Evolutionary conservation across 2,329 filamentous ascomycete species (phyloP).

Genomic region (Claviceps fusiformis): DNA sequence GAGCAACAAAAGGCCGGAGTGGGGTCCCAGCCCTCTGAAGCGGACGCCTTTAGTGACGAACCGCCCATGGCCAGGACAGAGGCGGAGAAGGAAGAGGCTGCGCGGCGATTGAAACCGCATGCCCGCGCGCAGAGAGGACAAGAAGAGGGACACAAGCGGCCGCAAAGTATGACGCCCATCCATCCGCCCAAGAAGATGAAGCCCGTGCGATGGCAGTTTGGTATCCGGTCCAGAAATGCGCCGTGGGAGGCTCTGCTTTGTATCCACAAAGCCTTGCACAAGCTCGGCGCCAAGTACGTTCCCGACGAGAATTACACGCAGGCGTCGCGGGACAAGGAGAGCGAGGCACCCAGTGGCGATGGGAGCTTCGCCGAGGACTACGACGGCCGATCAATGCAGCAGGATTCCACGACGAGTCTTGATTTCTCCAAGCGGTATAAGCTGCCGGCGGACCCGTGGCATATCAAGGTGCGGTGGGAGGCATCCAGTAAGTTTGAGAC

Average conservation of each 20-base stretch:
- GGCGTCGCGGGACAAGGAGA: constrained; percentile 26
- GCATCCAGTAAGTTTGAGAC: constrained; percentile 57
- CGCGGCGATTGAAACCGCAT: constrained; percentile 73
- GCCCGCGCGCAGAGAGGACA: constrained; percentile 56
- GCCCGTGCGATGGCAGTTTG: constrained; percentile 93
- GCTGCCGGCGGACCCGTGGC: constrained; percentile 89
- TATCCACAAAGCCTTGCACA: constrained; percentile 81
- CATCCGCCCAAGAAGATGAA: constrained; percentile 56
- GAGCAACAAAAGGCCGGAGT: constrained; percentile 49
- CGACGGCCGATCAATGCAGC: constrained; percentile 19
- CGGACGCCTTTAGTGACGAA: constrained; percentile 33
- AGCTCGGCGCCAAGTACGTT: constrained; percentile 83
- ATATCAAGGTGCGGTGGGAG: constrained; percentile 78
- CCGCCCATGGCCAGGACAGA: constrained; percentile 40
- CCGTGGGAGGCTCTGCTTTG: constrained; percentile 90
- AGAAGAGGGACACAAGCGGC: constrained; percentile 47
- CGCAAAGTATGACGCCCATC: constrained; percentile 49
- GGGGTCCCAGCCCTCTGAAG: constrained; percentile 27
- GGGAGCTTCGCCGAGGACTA: constrained; percentile 28
- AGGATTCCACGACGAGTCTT: constrained; percentile 25
- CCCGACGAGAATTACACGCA: constrained; percentile 46
- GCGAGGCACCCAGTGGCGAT: constrained; percentile 20
- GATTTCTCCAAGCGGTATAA: constrained; percentile 55
- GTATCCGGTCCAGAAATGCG: constrained; percentile 85
- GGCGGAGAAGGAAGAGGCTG: constrained; percentile 70